Evolutionary conservation across 768 basidiomycete species (phyloP).

Genomic region (Lactarius vividus): DNA sequence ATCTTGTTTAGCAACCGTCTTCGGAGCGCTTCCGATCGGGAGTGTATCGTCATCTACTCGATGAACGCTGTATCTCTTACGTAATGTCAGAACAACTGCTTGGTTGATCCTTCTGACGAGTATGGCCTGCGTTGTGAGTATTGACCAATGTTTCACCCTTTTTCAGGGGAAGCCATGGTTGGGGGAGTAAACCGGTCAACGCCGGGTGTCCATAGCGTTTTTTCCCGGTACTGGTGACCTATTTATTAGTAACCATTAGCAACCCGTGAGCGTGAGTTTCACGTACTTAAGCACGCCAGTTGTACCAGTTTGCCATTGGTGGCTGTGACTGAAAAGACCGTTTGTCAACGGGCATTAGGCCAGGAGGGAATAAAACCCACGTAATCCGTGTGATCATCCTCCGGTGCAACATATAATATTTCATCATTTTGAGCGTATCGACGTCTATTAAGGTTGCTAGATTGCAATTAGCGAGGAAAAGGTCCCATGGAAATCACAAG

Average conservation of each 20-base stretch:
- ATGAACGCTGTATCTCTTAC: constrained; percentile 62
- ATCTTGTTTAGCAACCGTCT: constrained; percentile 25
- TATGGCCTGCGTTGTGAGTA: constrained; percentile 39
- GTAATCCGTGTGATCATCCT: constrained; percentile 90
- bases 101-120: constrained; percentile 42
- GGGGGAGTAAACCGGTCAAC: constrained; percentile 86
- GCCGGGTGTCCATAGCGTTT: constrained; percentile 94
- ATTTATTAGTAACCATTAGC: background rate
- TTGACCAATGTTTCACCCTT: constrained; percentile 77
- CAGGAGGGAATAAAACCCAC: constrained; percentile 39
- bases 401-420: constrained; percentile 91
- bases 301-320: constrained; percentile 94
- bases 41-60: constrained; percentile 36
- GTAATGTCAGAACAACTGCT: constrained; percentile 79
- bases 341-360: background rate
- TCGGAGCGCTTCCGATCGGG: background rate
- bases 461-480: constrained; percentile 7
- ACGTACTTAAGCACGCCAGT: constrained; percentile 83
- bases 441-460: constrained; percentile 76
- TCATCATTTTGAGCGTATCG: constrained; percentile 94
- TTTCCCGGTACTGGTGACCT: constrained; percentile 73
- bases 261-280: constrained; percentile 26
- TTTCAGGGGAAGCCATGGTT: constrained; percentile 92
- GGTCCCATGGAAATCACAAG: constrained; percentile 22
- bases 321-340: constrained; percentile 72